phyloP scores from a whole-genome alignment of 2,329 filamentous ascomycete genomes.

The Thermomyces lanuginosus region DNA sequence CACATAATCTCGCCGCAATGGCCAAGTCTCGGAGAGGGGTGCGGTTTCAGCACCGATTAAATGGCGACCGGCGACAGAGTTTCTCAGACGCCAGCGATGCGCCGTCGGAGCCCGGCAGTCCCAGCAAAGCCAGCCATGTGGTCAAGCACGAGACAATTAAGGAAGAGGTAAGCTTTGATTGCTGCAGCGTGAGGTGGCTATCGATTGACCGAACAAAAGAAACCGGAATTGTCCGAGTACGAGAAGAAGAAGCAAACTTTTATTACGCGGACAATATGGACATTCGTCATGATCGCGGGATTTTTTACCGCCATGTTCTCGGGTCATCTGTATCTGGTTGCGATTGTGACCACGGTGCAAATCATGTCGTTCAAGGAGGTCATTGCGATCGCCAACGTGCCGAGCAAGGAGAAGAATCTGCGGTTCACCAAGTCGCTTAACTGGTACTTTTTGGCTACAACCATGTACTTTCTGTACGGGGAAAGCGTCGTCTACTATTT shows the following conservation, averaged over 20 bases:
- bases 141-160: conserved; percentile 13
- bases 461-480: conserved; percentile 98
- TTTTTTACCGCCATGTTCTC: conserved; percentile 91
- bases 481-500: conserved; percentile 99
- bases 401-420: conserved; percentile 75
- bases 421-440: conserved; percentile 92
- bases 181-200: too few species aligned
- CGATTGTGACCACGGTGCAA: conserved; percentile 80
- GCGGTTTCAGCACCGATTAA: conserved; percentile 7
- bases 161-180: conserved; percentile 17
- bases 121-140: conserved; percentile 8
- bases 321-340: conserved; percentile 93
- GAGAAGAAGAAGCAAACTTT: conserved; percentile 99
- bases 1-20: too few species aligned
- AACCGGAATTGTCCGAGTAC: conserved; percentile 50
- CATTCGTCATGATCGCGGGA: conserved; percentile 83
- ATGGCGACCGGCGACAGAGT: conserved; percentile 6
- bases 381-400: conserved; percentile 91
- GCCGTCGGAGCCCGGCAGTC: conserved; percentile 1
- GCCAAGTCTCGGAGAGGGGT: conserved; percentile 7
- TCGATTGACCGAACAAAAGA: too few species aligned
- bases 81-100: conserved; percentile 6
- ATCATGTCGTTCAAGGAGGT: conserved; percentile 98
- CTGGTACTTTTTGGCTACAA: conserved; percentile 98
- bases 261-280: conserved; percentile 93